Percentiles rank a stretch among this genome's conserved stretches.
Conservation (phyloP, 1,284 basidiomycete species). For the Cystobasidium slooffiae region DNA sequence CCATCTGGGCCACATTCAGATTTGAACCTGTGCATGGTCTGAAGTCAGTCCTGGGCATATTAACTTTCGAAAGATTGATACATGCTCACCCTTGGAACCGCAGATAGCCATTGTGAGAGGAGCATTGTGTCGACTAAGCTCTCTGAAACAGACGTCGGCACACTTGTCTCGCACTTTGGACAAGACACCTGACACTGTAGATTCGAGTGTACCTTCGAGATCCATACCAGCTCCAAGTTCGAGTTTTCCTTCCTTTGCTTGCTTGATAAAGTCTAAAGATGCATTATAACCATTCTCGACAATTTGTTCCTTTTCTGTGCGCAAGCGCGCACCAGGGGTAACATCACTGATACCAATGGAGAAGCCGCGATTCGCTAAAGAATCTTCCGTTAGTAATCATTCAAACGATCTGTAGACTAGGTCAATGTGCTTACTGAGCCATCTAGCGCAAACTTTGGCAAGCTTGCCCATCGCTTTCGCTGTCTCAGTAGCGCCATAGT, state of each 20-base stretch:
- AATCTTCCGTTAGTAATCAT: not conserved
- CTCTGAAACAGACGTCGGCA: conserved; percentile 97
- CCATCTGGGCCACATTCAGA: conserved; percentile 99
- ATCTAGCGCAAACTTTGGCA: conserved; percentile 94
- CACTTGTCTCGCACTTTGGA: conserved; percentile 95
- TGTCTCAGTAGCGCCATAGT: conserved; percentile 94
- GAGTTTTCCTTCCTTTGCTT: conserved; percentile 88
- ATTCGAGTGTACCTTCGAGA: conserved; percentile 95
- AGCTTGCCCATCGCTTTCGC: conserved; percentile 94
- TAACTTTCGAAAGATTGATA: not conserved
- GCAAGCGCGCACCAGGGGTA: conserved; percentile 85
- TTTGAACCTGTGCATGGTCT: conserved; percentile 75
- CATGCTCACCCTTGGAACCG: conserved; percentile 84
- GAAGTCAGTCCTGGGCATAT: conserved; percentile 6
- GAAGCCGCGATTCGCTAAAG: conserved; percentile 89
- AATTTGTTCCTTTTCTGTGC: conserved; percentile 78
- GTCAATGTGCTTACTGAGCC: conserved; percentile 68
- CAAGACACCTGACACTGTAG: conserved; percentile 88
- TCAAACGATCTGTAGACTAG: not conserved
- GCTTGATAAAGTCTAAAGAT: conserved; percentile 82
- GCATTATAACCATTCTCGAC: conserved; percentile 88
- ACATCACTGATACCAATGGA: conserved; percentile 99
- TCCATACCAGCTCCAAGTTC: conserved; percentile 96
- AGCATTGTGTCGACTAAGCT: conserved; percentile 93
- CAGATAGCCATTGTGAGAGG: conserved; percentile 99